phyloP scores from a whole-genome alignment of 2,329 filamentous ascomycete species.

The Xylaria sp. region DNA sequence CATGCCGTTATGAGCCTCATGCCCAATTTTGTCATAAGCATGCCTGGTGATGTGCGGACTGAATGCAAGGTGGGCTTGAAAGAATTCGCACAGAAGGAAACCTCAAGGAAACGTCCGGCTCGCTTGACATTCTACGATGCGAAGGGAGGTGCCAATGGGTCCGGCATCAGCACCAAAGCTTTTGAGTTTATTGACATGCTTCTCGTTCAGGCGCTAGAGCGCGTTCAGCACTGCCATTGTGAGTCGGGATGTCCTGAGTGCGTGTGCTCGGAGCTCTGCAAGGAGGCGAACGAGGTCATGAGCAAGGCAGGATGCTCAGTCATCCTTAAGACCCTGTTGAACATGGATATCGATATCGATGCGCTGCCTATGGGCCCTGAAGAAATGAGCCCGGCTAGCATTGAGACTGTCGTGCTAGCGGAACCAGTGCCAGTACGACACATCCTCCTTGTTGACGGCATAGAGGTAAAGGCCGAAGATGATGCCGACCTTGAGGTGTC shows the following conservation, averaged over 20 bases:
- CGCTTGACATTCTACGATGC: slow-evolving; percentile 94
- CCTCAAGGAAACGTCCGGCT: slow-evolving; percentile 82
- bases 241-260: slow-evolving; percentile 88
- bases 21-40: slow-evolving; percentile 89
- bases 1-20: slow-evolving; percentile 89
- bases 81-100: slow-evolving; percentile 80
- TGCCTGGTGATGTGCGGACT: slow-evolving; percentile 91
- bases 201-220: slow-evolving; percentile 77
- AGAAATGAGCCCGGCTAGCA: slow-evolving; percentile 72
- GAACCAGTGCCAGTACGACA: slow-evolving; percentile 67
- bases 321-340: slow-evolving; percentile 79
- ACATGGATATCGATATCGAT: slow-evolving; percentile 83
- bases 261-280: slow-evolving; percentile 85
- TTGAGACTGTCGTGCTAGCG: slow-evolving; percentile 85
- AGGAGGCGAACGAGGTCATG: slow-evolving; percentile 90
- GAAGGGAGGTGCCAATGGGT: slow-evolving; percentile 85
- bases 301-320: slow-evolving; percentile 89
- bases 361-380: slow-evolving; percentile 88
- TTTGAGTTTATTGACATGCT: slow-evolving; percentile 91
- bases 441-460: slow-evolving; percentile 40
- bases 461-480: slow-evolving; percentile 45
- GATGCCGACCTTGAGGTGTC: slow-evolving; percentile 25
- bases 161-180: slow-evolving; percentile 89
- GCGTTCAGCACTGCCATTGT: slow-evolving; percentile 82
- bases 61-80: slow-evolving; percentile 93